Conservation (phyloP, 441 rosid species). For the Mallotus japonicus region DNA sequence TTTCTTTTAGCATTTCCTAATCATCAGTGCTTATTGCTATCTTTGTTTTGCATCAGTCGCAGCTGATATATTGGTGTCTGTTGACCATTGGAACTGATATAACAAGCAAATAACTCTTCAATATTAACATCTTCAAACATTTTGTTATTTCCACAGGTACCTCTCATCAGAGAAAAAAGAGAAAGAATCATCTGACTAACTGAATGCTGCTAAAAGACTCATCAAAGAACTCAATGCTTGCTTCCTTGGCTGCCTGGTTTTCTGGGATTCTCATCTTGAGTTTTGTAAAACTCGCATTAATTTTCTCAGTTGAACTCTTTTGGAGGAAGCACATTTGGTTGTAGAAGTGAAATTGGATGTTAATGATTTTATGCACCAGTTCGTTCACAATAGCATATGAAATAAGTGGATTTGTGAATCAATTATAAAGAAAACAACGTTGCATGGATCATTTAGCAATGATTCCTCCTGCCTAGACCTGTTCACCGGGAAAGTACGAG, state of each 20-base stretch:
- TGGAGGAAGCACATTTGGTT: constrained; percentile 11
- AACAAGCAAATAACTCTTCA: neutral
- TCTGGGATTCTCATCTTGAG: constrained; percentile 14
- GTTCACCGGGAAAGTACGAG: neutral
- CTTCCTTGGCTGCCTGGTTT: constrained; percentile 8
- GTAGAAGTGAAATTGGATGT: neutral
- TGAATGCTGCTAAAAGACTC: neutral
- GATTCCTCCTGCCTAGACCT: too few relatives aligned
- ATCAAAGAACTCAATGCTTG: neutral
- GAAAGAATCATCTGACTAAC: constrained; percentile 30
- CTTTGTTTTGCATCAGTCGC: neutral
- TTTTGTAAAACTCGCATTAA: constrained; percentile 9
- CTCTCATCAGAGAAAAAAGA: constrained; percentile 43
- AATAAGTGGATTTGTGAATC: neutral
- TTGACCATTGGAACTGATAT: neutral
- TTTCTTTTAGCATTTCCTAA: neutral
- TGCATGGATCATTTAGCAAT: neutral
- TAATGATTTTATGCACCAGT: neutral
- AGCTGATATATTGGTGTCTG: too few relatives aligned
- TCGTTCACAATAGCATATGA: neutral
- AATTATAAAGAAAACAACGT: neutral
- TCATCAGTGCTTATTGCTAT: neutral
- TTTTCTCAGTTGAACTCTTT: neutral
- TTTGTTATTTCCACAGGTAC: constrained; percentile 33
- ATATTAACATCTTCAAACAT: neutral